These are phyloP conservation scores for Macrolepiota albuminosa DNA, from an alignment of 768 basidiomycete genomes.

Conservation along the genomic window DNA sequence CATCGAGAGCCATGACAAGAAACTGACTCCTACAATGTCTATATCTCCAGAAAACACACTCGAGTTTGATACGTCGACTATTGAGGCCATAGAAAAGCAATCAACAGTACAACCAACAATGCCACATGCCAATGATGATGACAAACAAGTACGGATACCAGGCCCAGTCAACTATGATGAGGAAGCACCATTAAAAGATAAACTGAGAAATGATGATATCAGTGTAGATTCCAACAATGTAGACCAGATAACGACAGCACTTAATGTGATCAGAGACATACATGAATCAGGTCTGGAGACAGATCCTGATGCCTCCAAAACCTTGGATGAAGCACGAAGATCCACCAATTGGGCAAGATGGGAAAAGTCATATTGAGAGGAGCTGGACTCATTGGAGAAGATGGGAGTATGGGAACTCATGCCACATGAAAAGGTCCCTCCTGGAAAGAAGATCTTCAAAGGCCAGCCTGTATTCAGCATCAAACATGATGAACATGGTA, in stretches of 20 bases:
- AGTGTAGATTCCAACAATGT: not conserved
- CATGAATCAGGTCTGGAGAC: not conserved
- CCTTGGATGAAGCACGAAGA: conserved; percentile 3
- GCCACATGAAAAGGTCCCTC: not conserved
- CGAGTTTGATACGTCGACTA: not conserved
- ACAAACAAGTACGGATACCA: too few relatives aligned
- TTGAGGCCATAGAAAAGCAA: not conserved
- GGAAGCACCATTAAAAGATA: too few relatives aligned
- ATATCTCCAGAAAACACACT: too few relatives aligned
- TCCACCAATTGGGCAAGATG: conserved; percentile 15
- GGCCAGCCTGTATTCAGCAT: conserved; percentile 24
- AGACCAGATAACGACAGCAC: not conserved
- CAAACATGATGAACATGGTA: conserved; percentile 13
- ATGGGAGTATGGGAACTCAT: not conserved
- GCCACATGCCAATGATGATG: too few relatives aligned
- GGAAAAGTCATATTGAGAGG: not conserved
- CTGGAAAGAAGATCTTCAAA: conserved; percentile 16
- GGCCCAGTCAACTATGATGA: too few relatives aligned
- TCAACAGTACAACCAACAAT: too few relatives aligned
- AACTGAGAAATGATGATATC: not conserved
- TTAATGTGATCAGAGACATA: not conserved
- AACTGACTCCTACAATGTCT: too few relatives aligned
- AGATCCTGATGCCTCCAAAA: not conserved
- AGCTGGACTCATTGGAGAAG: not conserved
- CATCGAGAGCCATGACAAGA: conserved; percentile 19